Base-by-base conservation (phyloP, 2,329 filamentous ascomycete species). In the Ascochyta viciae-villosae region DNA sequence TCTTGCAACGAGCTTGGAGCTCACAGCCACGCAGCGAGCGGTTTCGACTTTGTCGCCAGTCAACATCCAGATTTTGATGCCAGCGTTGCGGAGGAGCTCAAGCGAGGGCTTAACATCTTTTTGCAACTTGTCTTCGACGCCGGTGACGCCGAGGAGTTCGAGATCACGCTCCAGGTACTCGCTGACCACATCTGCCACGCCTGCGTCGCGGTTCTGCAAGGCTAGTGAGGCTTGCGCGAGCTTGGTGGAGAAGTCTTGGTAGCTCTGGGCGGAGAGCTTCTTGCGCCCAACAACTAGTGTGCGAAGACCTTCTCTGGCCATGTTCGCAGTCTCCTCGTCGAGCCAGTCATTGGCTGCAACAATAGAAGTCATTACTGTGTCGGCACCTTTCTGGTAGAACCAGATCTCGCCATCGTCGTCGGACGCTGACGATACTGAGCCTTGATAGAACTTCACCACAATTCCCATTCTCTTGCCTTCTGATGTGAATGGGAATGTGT, bases 61-160 rank as follows among this genome's bases (percentile, higher is more conserved):
- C 73, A 99, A 82, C 95, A 99, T 99, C 95, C 95, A 99, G 46
- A 99, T 98, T 76, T 98, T 98, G 78, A 99, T 95, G 24, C 95
- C 95, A 0, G 95, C 95, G 68, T 99, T 99, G 63, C 95, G 91
- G 48, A 99, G 85, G 5, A 99, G 85, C 76, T 99, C 96, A 6
- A 99, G 83, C 0, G 92, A 96, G 1, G 94, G 90, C 75, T 98
- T 99, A 70, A 99, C 95, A 70, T 98, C 92, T 61, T 88, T 89
- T 74, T 99, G 95, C 12, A 99, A 85, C 73, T 96, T 96, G 77
- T 99, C 95, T 76, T 99, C 96, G 0, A 99, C 95, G 61, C 95
- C 95, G 1, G 95, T 99, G 12, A 99, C 93, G n/a, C 95, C 95
- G 1, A 98, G 84, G 6, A 99, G 85, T 73, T 99, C 95, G 0